phyloP scores from a whole-genome alignment of 2,329 filamentous ascomycete species.

The Cladophialophora exuberans region DNA sequence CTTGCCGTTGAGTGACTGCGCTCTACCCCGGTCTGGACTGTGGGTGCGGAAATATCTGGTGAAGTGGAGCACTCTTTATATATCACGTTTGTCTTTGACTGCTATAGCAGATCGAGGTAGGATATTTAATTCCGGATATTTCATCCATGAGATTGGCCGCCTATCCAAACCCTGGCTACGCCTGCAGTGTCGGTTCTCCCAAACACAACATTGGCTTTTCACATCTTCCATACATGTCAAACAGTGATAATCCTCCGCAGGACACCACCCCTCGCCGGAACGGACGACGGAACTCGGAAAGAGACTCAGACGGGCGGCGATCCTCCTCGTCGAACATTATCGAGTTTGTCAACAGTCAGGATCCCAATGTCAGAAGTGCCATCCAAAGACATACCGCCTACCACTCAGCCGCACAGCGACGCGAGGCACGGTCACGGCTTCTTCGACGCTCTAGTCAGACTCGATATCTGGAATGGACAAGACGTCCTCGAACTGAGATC shows the following conservation, averaged over 20 bases:
- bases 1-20: too few species aligned
- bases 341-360: slow-evolving; percentile 32
- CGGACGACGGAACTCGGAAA: slow-evolving; percentile 13
- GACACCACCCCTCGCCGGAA: slow-evolving; percentile 5
- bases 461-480: slow-evolving; percentile 30
- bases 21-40: too few species aligned
- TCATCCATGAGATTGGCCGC: not conserved
- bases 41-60: not conserved
- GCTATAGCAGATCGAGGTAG: not conserved
- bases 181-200: not conserved
- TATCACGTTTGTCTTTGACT: not conserved
- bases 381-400: slow-evolving; percentile 34
- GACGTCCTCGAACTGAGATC: slow-evolving; percentile 15
- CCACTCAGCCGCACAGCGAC: slow-evolving; percentile 31
- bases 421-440: slow-evolving; percentile 28
- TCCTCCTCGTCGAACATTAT: slow-evolving; percentile 25
- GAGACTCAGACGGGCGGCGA: slow-evolving; percentile 6
- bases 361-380: slow-evolving; percentile 32
- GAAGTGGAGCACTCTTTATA: not conserved
- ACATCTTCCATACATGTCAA: slow-evolving; percentile 22
- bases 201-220: not conserved
- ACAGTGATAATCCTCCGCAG: slow-evolving; percentile 19
- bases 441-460: slow-evolving; percentile 26
- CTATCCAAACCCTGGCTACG: not conserved
- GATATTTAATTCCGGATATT: not conserved